A percentile compares a stretch with the other conserved stretches of the same genome.
Conservation (phyloP, 768 basidiomycete species). For the Rickenella mellea region DNA sequence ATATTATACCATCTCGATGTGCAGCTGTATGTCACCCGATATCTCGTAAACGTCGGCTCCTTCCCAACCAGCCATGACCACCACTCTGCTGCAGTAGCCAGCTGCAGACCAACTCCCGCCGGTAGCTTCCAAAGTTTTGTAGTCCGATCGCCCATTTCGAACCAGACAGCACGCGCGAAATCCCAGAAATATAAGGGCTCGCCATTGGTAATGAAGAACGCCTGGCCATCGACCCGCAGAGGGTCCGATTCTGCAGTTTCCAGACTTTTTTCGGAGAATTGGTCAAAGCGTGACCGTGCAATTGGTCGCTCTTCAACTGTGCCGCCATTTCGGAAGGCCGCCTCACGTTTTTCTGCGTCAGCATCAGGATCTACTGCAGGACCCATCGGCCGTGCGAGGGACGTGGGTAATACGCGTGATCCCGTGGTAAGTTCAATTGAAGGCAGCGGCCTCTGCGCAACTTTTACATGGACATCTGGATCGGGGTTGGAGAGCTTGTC, state of each 20-base stretch:
- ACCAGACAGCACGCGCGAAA: conserved; percentile 76
- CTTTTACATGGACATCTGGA: conserved; percentile 19
- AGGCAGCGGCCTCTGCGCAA: conserved; percentile 38
- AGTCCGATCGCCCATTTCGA: conserved; percentile 42
- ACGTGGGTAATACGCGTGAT: conserved; percentile 64
- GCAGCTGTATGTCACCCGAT: conserved; percentile 73
- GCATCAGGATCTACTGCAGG: conserved; percentile 60
- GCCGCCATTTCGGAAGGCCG: conserved; percentile 40
- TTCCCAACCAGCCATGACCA: conserved; percentile 65
- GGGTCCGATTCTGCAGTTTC: conserved; percentile 42
- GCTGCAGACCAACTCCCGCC: conserved; percentile 51
- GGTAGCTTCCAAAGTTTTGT: conserved; percentile 35
- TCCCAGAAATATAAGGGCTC: conserved; percentile 98
- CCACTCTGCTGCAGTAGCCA: conserved; percentile 68
- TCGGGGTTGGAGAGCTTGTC: conserved; percentile 65
- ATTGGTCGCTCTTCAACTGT: conserved; percentile 39
- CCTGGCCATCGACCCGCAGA: conserved; percentile 83
- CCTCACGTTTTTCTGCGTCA: conserved; percentile 47
- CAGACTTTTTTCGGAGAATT: conserved; percentile 52
- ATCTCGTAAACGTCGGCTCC: conserved; percentile 79
- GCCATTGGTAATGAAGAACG: conserved; percentile 94
- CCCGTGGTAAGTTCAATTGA: conserved; percentile 58
- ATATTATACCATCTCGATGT: conserved; percentile 85
- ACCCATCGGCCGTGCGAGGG: conserved; percentile 71
- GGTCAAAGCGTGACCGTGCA: conserved; percentile 75